Conservation (phyloP, 305 asterid species). For the Rubia tinctorum region DNA sequence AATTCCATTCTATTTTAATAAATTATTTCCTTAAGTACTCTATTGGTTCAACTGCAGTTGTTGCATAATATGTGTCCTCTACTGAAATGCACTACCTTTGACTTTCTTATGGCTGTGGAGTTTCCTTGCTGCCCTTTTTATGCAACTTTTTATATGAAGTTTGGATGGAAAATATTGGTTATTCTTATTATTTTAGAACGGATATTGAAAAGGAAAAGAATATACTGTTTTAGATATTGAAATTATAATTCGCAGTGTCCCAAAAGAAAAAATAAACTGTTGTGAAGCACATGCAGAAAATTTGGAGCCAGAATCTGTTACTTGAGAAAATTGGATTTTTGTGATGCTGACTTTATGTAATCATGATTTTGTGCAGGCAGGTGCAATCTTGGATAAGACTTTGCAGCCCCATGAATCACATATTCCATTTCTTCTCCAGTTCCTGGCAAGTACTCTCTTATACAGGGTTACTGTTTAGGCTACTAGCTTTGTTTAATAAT, state of each 20-base stretch:
- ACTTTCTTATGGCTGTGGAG: background rate
- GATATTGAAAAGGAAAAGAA: background rate
- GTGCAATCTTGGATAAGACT: conserved; percentile 62
- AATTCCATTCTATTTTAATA: background rate
- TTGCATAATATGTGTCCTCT: background rate
- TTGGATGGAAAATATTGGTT: background rate
- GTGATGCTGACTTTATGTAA: background rate
- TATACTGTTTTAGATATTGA: background rate
- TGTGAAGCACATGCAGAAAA: background rate
- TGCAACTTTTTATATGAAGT: background rate
- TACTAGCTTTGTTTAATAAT: background rate
- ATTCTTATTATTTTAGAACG: background rate
- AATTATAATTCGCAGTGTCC: background rate
- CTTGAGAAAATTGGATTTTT: background rate
- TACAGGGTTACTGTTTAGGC: background rate
- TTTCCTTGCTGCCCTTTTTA: background rate
- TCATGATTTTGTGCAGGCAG: conserved; percentile 50
- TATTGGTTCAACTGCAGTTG: background rate
- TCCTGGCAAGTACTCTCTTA: conserved; percentile 52
- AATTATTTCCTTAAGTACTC: background rate
- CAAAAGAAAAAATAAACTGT: conserved; percentile 1
- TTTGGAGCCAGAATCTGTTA: background rate
- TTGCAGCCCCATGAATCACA: conserved; percentile 97
- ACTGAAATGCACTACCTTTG: background rate
- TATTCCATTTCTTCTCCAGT: conserved; percentile 94